These are phyloP conservation scores for Escovopsis sp. DNA, from an alignment of 2,329 filamentous ascomycete species.

Conservation along the genomic window DNA sequence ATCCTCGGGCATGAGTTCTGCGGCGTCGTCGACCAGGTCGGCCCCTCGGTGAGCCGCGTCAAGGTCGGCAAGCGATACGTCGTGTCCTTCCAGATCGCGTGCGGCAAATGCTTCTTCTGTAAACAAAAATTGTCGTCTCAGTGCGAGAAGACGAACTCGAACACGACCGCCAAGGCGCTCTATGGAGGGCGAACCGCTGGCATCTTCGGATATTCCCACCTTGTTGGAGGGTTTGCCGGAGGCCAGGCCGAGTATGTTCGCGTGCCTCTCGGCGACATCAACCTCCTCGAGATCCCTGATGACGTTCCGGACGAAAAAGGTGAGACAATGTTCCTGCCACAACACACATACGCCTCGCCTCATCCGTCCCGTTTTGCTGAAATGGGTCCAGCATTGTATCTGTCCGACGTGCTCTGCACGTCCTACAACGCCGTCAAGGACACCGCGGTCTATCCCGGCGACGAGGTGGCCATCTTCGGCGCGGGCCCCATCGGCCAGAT, in stretches of 20 bases:
- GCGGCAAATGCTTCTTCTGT: slow-evolving; percentile 61
- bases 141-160: slow-evolving; percentile 68
- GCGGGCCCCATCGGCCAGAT: slow-evolving; percentile 80
- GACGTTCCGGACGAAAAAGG: slow-evolving; percentile 73
- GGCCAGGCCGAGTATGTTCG: slow-evolving; percentile 80
- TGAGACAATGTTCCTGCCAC: slow-evolving; percentile 5
- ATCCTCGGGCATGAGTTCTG: slow-evolving; percentile 53
- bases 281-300: slow-evolving; percentile 65
- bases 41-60: slow-evolving; percentile 36
- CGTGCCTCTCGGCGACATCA: slow-evolving; percentile 67
- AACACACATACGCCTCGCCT: neutral
- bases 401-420: slow-evolving; percentile 69
- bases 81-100: slow-evolving; percentile 74
- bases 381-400: slow-evolving; percentile 38
- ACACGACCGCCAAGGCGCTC: slow-evolving; percentile 55
- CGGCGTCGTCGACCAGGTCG: slow-evolving; percentile 40
- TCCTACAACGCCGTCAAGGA: slow-evolving; percentile 74
- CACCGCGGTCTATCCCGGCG: slow-evolving; percentile 62
- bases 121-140: slow-evolving; percentile 63
- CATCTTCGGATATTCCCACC: slow-evolving; percentile 61
- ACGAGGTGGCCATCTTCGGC: slow-evolving; percentile 73
- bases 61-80: slow-evolving; percentile 57
- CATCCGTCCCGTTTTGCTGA: neutral
- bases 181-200: slow-evolving; percentile 66
- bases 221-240: slow-evolving; percentile 76